Evolutionary conservation across 108 stramenopile genomes (phyloP).

Genomic region (Pseudonitzschia multiseries): DNA sequence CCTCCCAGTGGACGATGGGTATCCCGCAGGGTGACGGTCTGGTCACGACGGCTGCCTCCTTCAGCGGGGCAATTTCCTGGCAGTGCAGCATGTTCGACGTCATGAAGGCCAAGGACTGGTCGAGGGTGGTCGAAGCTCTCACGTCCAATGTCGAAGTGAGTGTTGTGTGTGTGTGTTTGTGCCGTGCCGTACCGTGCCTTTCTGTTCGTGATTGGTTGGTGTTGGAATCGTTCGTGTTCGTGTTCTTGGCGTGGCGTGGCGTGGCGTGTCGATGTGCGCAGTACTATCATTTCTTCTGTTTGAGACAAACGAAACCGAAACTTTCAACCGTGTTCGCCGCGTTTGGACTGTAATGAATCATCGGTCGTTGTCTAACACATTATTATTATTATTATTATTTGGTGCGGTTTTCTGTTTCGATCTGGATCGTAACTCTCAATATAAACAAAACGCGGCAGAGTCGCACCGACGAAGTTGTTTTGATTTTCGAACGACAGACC

Average conservation of each 20-base stretch:
- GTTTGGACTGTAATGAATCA: no score
- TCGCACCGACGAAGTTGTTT: constrained; percentile 79
- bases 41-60: constrained; percentile 64
- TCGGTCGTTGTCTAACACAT: no score
- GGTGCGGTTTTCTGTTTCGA: no score
- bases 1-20: constrained; percentile 79
- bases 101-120: constrained; percentile 64
- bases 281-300: no score
- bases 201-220: no score
- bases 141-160: constrained; percentile 55
- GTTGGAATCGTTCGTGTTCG: no score
- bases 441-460: neutral
- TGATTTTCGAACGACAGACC: constrained; percentile 66
- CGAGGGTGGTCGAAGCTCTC: constrained; percentile 72
- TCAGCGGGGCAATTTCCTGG: constrained; percentile 72
- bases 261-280: no score
- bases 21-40: constrained; percentile 79
- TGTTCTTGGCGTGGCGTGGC: no score
- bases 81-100: constrained; percentile 81
- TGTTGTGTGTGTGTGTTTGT: neutral
- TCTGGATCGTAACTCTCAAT: neutral
- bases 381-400: no score
- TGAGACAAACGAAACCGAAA: no score
- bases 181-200: neutral
- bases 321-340: no score